Base-by-base conservation (phyloP, 2,329 filamentous ascomycete species). In the Aspergillus fischeri region DNA sequence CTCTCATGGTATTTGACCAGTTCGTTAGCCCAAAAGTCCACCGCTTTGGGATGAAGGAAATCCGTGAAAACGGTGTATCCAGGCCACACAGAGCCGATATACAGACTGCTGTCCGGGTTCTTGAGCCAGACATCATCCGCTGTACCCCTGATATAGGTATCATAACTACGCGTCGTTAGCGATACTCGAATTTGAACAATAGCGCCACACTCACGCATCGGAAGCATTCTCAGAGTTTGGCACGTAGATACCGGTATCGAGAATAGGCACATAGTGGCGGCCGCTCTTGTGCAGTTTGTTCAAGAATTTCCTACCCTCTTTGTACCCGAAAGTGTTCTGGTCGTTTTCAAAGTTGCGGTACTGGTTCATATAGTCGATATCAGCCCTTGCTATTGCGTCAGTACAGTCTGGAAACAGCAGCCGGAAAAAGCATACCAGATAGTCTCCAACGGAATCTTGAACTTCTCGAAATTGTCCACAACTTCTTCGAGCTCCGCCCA, bases 201-300 rank as follows among this genome's bases (percentile, higher is more conserved):
- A 27, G 56, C 69, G 66, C 9, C 8, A 38, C 2, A 78, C 76
- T 68, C 86, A 89, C 48, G 79, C 80, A 70, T 91, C 88, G 38
- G 79, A 84, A 1, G 78, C 77, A 66, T 91, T 89, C n/a, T 83
- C 75, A 0, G 87, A 86, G 63, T 91, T 88, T 0, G 89, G 89
- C 27, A 84, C 83, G 67, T 92, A 92, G 55, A 89, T 87, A 20
- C 79, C 83, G 6, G 79, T 75, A 65, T 86, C 84, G 2, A 87
- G 79, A 54, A 87, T 86, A 0, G 83, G 83, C 9, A 86, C 75
- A 59, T 83, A 86, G 62, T 85, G 81, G 59, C 83, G 82, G 32
- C 81, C 79, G 59, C 78, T 77, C 4, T 73, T 74, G 65, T 85
- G 82, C 2, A 87, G 71, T 41, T 76, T 73, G 4, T 75, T 71